Conservation (phyloP, 139 green algal species). For the Chlorella sorokiniana region DNA sequence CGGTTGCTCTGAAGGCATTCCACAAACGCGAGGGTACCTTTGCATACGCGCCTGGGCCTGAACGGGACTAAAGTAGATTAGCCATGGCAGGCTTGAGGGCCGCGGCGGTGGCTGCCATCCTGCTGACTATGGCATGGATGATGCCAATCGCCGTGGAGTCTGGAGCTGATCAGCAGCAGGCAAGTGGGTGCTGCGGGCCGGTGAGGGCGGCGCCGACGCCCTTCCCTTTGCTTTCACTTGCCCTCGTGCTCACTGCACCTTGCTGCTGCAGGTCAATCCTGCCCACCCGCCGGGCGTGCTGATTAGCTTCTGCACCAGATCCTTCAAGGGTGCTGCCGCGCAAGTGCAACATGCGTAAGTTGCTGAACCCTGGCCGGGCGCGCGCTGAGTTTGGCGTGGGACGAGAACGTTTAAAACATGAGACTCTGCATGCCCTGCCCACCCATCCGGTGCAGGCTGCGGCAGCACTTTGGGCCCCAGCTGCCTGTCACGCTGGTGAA, state of each 20-base stretch:
- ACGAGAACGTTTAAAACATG: too few relatives aligned
- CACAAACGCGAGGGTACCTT: too few relatives aligned
- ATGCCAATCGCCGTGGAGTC: not conserved
- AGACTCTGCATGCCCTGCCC: not conserved
- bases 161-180: not conserved
- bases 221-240: too few relatives aligned
- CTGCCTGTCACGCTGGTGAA: conserved; percentile 56
- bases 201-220: too few relatives aligned
- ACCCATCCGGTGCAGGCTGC: conserved; percentile 21
- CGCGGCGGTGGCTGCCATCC: not conserved
- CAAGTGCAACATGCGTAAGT: conserved; percentile 61
- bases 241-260: too few relatives aligned
- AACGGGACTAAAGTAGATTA: too few relatives aligned
- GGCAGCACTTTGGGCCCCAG: conserved; percentile 51
- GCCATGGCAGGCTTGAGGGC: conserved; percentile 1
- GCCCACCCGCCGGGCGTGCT: conserved; percentile 33
- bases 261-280: not conserved
- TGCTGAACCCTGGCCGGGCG: too few relatives aligned
- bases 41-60: too few relatives aligned
- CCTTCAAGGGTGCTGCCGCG: conserved; percentile 69
- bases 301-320: conserved; percentile 72
- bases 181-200: not conserved
- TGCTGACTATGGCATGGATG: not conserved
- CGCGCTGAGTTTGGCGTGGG: too few relatives aligned
- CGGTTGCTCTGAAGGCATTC: too few relatives aligned